These are phyloP conservation scores for Serendipita vermifera DNA, from an alignment of 768 basidiomycete species.

Conservation along the genomic window DNA sequence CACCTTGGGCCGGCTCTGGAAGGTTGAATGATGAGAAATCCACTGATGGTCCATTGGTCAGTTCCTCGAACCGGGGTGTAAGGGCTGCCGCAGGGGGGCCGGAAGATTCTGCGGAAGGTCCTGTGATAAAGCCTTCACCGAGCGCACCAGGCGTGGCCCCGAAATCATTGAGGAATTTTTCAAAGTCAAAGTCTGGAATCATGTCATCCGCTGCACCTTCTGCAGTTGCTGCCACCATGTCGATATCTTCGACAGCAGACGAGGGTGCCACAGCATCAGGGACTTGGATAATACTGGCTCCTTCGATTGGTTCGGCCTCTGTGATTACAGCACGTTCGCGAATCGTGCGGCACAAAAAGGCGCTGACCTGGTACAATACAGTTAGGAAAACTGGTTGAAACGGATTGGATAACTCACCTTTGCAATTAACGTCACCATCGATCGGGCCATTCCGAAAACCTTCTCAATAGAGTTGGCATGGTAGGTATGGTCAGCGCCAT, in stretches of 20 bases:
- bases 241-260: not conserved
- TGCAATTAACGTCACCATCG: conserved; percentile 21
- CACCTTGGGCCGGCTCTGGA: not conserved
- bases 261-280: not conserved
- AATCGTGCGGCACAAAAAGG: conserved; percentile 2
- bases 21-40: not conserved
- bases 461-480: conserved; percentile 28
- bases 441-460: conserved; percentile 31
- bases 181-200: conserved; percentile 5
- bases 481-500: not conserved
- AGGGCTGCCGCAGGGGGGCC: not conserved
- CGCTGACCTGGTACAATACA: not conserved
- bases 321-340: conserved; percentile 6
- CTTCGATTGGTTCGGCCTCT: not conserved
- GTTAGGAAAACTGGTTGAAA: not conserved
- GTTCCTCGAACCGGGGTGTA: not conserved
- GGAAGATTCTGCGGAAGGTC: not conserved
- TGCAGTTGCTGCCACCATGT: not conserved
- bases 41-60: not conserved
- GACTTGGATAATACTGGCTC: not conserved
- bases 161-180: conserved; percentile 7
- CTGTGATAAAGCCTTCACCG: not conserved
- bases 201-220: not conserved
- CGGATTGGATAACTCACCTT: conserved; percentile 17
- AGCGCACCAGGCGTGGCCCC: not conserved